These are phyloP conservation scores for Aegilops umbellulata DNA, from an alignment of 176 grass and related monocot genomes.

Conservation along the genomic window DNA sequence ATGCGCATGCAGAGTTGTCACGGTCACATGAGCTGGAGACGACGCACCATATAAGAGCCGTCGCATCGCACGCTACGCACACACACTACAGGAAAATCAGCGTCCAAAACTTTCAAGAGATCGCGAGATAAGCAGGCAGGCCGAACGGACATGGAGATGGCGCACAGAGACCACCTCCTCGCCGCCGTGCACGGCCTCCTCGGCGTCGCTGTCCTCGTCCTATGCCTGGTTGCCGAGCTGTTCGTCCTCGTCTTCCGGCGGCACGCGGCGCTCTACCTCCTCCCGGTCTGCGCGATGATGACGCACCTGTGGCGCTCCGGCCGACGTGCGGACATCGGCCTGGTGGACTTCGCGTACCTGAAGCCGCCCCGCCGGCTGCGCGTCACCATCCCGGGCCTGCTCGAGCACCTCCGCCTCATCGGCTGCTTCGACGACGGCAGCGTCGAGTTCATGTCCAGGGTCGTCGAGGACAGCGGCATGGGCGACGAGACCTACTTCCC, in stretches of 20 bases:
- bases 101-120: background rate
- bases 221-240: background rate
- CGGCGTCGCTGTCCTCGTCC: background rate
- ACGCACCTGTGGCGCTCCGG: background rate
- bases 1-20: background rate
- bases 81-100: no score
- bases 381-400: background rate
- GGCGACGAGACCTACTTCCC: constrained; percentile 11
- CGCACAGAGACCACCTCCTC: background rate
- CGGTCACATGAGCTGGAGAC: background rate
- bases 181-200: background rate
- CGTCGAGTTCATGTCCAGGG: background rate
- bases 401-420: constrained; percentile 8
- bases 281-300: background rate
- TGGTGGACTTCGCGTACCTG: background rate
- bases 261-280: background rate
- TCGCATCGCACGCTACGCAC: no score
- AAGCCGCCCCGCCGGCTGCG: constrained; percentile 7
- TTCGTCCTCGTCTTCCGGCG: background rate
- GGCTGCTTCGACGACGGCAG: constrained; percentile 1
- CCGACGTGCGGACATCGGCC: background rate
- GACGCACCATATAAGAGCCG: no score
- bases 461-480: constrained; percentile 10
- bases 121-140: background rate
- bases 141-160: background rate